A percentile compares a stretch with the other conserved stretches of the same genome.
Evolutionary conservation across 345 rosid genomes (phyloP).

Genomic region (Linum usitatissimum): DNA sequence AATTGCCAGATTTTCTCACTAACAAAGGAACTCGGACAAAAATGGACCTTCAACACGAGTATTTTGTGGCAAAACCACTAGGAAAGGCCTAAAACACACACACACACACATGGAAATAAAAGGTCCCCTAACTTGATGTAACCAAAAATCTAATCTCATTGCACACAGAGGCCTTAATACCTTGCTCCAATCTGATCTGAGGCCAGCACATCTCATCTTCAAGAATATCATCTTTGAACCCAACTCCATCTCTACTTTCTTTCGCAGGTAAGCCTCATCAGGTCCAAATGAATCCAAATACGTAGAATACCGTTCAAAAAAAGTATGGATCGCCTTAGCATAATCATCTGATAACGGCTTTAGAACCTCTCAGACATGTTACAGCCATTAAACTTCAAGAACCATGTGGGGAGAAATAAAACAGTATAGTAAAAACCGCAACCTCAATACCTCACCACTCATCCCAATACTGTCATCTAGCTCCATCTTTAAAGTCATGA

Average conservation of each 20-base stretch:
- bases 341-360: conserved; percentile 49
- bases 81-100: no score
- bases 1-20: no score
- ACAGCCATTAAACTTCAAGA: conserved; percentile 13
- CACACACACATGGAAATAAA: no score
- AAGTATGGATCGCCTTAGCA: conserved; percentile 40
- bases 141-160: no score
- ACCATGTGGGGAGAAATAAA: background rate
- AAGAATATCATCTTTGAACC: conserved; percentile 91
- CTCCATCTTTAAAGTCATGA: conserved; percentile 69
- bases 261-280: conserved; percentile 59
- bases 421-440: background rate
- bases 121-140: no score
- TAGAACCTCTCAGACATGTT: conserved; percentile 42
- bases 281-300: conserved; percentile 71
- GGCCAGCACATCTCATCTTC: conserved; percentile 94
- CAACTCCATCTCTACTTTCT: conserved; percentile 88
- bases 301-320: conserved; percentile 46
- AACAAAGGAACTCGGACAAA: no score
- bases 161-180: conserved; percentile 24
- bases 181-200: conserved; percentile 94
- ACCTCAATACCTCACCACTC: conserved; percentile 73
- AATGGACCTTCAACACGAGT: no score
- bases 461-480: conserved; percentile 75
- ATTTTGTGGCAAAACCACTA: no score